Base-by-base conservation (phyloP, 2,329 filamentous ascomycete species). In the Didymella exigua region DNA sequence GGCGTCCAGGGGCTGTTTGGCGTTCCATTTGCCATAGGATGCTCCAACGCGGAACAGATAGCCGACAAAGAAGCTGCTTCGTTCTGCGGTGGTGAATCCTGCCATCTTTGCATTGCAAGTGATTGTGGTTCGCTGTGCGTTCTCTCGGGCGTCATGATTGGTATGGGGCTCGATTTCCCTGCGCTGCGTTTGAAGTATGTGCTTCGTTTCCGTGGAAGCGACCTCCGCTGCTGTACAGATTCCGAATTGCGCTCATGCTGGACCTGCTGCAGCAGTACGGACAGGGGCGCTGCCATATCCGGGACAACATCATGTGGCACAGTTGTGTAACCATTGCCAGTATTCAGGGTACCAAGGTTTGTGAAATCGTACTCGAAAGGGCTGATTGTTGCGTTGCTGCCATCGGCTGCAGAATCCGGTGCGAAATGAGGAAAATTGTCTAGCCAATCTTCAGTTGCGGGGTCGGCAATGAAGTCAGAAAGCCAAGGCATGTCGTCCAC, bases 31-130 rank as follows among this genome's bases (percentile, higher is more conserved):
- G 38, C 27, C 46, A 58, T 42, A 5, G 40, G 54, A 23, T 55
- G 54, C 23, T 69, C 75, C 38, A 88, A 76, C 61, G 86, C 86
- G 67, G 84, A 78, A 54, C 80, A 81, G 75, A 88, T 88, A 75
- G 83, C 85, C 34, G 80, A 82, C 37, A 86, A 79, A 6, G 82
- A 79, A 50, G 85, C 85, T 62, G 85, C 82, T 78, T 88, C 86
- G 76, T 87, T 79, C 75, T 87, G 85, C 23, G 86, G 86, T 29
- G 86, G 86, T 50, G 84, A 87, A 61, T 85, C 77, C 65, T 86
- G 81, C 85, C 85, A 88, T 78, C 86, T 77, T 74, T 88, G 85
- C 62, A 88, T 76, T 5, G 85, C 58, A 13, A 66, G 49, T n/a
- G 66, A 63, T 14, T 65, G 64, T 5, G 38, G 34, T 27, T 33